Percentiles rank a stretch among this genome's conserved stretches.
Evolutionary conservation across 2,329 filamentous ascomycete genomes (phyloP).

Genomic region (Pseudogymnoascus sp.): DNA sequence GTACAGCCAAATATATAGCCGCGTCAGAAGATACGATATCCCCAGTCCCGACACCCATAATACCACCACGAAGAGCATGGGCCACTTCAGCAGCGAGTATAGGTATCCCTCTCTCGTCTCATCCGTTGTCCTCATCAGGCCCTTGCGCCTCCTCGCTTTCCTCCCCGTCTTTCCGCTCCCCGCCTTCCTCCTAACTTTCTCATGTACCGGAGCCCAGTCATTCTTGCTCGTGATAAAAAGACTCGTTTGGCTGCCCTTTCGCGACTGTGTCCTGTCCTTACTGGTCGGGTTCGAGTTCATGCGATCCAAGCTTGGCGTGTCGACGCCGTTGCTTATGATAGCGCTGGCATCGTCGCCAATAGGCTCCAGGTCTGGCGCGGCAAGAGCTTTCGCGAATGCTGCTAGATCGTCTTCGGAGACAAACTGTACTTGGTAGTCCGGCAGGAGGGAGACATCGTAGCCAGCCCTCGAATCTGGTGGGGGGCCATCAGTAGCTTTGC

Average conservation of each 20-base stretch:
- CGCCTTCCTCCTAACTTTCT: conserved; percentile 46
- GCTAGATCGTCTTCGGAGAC: conserved; percentile 63
- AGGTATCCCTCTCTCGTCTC: conserved; percentile 92
- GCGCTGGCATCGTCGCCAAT: conserved; percentile 44
- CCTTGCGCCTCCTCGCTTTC: conserved; percentile 36
- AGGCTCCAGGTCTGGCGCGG: conserved; percentile 69
- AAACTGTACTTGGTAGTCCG: conserved; percentile 77
- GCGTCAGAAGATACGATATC: conserved; percentile 68
- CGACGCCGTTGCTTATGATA: not conserved
- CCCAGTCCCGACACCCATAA: conserved; percentile 73
- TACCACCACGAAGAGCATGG: conserved; percentile 70
- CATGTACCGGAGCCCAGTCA: conserved; percentile 87
- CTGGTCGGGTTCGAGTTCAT: not conserved
- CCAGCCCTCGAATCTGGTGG: conserved; percentile 55
- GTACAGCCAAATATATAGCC: conserved; percentile 86
- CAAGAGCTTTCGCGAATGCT: conserved; percentile 73
- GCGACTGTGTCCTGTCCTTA: not conserved
- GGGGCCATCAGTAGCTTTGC: conserved; percentile 39
- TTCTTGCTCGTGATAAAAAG: conserved; percentile 80
- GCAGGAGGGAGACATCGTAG: conserved; percentile 63
- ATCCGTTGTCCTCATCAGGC: conserved; percentile 59
- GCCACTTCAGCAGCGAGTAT: conserved; percentile 87
- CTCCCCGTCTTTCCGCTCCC: conserved; percentile 31
- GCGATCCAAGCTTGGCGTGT: conserved; percentile 2
- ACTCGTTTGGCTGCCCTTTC: conserved; percentile 17